Evolutionary conservation across 2,329 filamentous ascomycete genomes (phyloP).

Genomic region (Colletotrichum lindemuthianum): DNA sequence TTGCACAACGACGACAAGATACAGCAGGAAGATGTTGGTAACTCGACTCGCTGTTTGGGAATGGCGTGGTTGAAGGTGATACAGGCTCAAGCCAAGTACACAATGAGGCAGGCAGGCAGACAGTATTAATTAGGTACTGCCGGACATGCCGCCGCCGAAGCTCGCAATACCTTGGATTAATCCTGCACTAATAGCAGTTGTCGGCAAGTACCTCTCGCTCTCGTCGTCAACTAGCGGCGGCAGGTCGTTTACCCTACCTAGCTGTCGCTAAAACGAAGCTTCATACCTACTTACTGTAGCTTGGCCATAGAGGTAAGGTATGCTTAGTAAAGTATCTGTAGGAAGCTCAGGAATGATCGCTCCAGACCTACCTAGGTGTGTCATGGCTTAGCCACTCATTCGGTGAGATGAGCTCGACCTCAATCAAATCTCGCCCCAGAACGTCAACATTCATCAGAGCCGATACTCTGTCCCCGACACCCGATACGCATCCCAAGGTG

Average conservation of each 20-base stretch:
- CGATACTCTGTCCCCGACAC: background rate
- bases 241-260: background rate
- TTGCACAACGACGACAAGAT: too few species aligned
- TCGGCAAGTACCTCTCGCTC: conserved; percentile 1
- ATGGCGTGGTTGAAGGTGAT: background rate
- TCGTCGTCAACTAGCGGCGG: background rate
- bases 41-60: background rate
- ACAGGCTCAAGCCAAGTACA: background rate
- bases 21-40: background rate
- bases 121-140: conserved; percentile 3
- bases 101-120: too few species aligned
- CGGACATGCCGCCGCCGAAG: conserved; percentile 15
- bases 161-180: background rate
- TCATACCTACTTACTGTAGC: background rate
- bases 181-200: conserved; percentile 1
- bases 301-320: too few species aligned
- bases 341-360: too few species aligned
- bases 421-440: too few species aligned
- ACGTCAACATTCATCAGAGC: background rate
- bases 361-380: too few species aligned
- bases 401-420: too few species aligned
- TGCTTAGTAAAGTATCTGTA: too few species aligned
- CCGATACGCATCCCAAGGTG: conserved; percentile 11
- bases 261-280: background rate
- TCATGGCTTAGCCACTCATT: too few species aligned